These are phyloP conservation scores for Capillidium heterosporum DNA, from an alignment of 371 early-diverging fungal species.

Conservation along the genomic window DNA sequence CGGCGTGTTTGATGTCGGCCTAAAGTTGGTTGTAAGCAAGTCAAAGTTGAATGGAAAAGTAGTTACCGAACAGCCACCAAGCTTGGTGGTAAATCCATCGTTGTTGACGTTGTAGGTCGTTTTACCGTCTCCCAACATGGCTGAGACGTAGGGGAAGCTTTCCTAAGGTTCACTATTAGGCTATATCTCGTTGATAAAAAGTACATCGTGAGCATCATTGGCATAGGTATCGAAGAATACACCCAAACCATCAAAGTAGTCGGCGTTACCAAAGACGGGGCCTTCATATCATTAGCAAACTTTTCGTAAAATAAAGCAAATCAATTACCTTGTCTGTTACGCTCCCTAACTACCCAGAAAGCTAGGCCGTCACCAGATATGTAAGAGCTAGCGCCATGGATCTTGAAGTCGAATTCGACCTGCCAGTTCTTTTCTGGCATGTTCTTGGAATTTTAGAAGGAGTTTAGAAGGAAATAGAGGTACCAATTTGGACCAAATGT, in stretches of 20 bases:
- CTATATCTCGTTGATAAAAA: conserved; percentile 5
- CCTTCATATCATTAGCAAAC: conserved; percentile 16
- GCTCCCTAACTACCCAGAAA: conserved; percentile 60
- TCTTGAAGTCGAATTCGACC: conserved; percentile 82
- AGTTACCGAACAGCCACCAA: conserved; percentile 47
- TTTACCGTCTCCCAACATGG: conserved; percentile 83
- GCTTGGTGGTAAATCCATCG: conserved; percentile 53
- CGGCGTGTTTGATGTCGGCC: conserved; percentile 55
- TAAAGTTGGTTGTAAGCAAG: neutral
- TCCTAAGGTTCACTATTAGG: conserved; percentile 12
- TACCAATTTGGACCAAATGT: conserved; percentile 65
- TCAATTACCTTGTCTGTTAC: conserved; percentile 17
- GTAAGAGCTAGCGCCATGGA: conserved; percentile 33
- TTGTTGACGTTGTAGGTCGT: conserved; percentile 57
- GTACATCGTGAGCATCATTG: conserved; percentile 61
- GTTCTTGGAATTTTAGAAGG: conserved; percentile 16
- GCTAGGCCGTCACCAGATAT: conserved; percentile 86
- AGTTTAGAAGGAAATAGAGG: neutral
- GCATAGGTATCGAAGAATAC: conserved; percentile 92
- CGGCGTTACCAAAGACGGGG: conserved; percentile 79
- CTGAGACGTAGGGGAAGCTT: conserved; percentile 75
- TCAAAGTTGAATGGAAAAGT: conserved; percentile 1
- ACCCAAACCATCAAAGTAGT: conserved; percentile 81
- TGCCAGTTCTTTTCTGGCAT: conserved; percentile 57
- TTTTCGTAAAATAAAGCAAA: neutral